Evolutionary conservation across 2,329 filamentous ascomycete genomes (phyloP).

Genomic region (Xylaria sp.): DNA sequence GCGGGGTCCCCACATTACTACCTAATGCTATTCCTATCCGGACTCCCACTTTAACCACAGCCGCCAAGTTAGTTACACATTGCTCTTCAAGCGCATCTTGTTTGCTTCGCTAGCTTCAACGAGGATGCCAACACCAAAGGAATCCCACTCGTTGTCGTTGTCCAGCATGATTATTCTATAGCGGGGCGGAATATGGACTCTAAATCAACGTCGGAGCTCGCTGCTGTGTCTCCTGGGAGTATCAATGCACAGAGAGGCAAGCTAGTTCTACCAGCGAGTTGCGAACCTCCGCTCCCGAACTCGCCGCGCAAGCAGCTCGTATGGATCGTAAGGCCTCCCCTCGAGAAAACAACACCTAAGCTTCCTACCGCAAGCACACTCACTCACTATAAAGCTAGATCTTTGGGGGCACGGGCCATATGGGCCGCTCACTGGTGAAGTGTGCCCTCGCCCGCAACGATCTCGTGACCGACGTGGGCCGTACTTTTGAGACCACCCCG

Average conservation of each 20-base stretch:
- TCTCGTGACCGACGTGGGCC: constrained; percentile 85
- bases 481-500: constrained; percentile 79
- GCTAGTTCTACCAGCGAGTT: constrained; percentile 80
- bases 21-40: not conserved
- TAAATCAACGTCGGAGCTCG: constrained; percentile 45
- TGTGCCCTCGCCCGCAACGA: constrained; percentile 83
- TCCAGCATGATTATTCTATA: constrained; percentile 38
- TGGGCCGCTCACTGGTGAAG: constrained; percentile 90
- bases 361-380: constrained; percentile 19
- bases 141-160: not conserved
- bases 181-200: constrained; percentile 45
- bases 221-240: constrained; percentile 46
- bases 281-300: constrained; percentile 80
- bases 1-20: constrained; percentile 21
- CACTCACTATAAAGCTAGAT: constrained; percentile 63
- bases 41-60: not conserved
- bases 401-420: constrained; percentile 97
- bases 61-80: constrained; percentile 8
- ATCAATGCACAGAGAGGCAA: constrained; percentile 51
- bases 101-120: constrained; percentile 1
- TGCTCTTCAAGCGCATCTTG: not conserved
- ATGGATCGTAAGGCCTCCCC: constrained; percentile 78
- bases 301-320: constrained; percentile 79
- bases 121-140: constrained; percentile 25
- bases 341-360: no score